These are phyloP conservation scores for Astraeus odoratus DNA, from an alignment of 768 basidiomycete genomes.

Conservation along the genomic window DNA sequence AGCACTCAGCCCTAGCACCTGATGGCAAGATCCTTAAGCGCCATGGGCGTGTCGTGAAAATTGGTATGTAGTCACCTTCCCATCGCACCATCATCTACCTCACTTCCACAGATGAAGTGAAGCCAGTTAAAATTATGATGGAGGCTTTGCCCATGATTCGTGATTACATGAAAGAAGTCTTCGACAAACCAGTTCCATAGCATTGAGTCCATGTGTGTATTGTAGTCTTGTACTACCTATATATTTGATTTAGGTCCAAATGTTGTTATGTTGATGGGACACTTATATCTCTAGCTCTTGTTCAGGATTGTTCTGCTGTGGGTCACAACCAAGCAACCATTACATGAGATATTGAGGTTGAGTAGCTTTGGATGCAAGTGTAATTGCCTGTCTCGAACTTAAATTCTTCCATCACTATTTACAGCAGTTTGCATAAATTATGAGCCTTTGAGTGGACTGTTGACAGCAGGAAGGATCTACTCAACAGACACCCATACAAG, in stretches of 20 bases:
- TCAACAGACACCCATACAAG: too few species aligned
- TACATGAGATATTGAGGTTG: too few species aligned
- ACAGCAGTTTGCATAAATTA: too few species aligned
- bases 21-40: constrained; percentile 42
- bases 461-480: too few species aligned
- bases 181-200: constrained; percentile 7
- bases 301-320: too few species aligned
- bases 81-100: neutral
- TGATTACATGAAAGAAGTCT: constrained; percentile 39
- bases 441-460: too few species aligned
- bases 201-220: neutral
- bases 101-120: constrained; percentile 47
- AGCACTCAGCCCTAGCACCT: constrained; percentile 43
- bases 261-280: too few species aligned
- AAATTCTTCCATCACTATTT: too few species aligned
- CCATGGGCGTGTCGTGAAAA: constrained; percentile 57
- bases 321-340: too few species aligned
- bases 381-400: too few species aligned
- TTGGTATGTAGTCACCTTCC: constrained; percentile 40
- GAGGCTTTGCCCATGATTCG: constrained; percentile 59
- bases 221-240: neutral
- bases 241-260: constrained; percentile 35
- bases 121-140: constrained; percentile 71
- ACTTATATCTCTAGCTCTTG: too few species aligned
- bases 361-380: too few species aligned